These are phyloP conservation scores for Fomitopsis pinicola DNA, from an alignment of 1,284 basidiomycete species.

Conservation along the genomic window DNA sequence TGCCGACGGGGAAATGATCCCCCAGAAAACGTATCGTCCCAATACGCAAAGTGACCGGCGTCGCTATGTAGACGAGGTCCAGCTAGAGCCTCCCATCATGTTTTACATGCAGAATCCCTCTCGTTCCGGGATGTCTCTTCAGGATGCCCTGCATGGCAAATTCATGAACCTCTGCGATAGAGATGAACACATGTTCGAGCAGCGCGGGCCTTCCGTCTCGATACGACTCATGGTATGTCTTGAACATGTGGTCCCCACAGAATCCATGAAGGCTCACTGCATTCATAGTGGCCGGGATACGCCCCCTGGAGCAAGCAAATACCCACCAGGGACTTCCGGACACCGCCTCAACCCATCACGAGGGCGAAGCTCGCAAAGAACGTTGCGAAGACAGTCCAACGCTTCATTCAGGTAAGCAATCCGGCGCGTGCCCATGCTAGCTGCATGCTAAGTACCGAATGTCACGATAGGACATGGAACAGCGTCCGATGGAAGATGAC, in stretches of 20 bases:
- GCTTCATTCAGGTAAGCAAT: constrained; percentile 32
- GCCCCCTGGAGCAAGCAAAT: constrained; percentile 74
- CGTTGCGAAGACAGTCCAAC: constrained; percentile 33
- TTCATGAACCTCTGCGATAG: constrained; percentile 41
- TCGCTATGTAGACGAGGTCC: constrained; percentile 66
- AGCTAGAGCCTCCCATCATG: constrained; percentile 56
- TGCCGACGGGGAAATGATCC: constrained; percentile 32
- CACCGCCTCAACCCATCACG: constrained; percentile 63
- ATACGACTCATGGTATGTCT: constrained; percentile 61
- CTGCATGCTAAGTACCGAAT: constrained; percentile 5
- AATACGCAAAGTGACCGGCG: constrained; percentile 70
- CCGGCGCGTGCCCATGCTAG: background rate
- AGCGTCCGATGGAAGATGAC: constrained; percentile 52
- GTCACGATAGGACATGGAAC: constrained; percentile 40
- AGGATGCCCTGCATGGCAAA: constrained; percentile 42
- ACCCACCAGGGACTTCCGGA: constrained; percentile 72
- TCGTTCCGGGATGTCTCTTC: constrained; percentile 55
- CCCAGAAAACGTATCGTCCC: constrained; percentile 65
- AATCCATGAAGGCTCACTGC: background rate
- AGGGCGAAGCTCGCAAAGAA: constrained; percentile 37
- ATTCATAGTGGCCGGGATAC: constrained; percentile 68
- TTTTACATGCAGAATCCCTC: constrained; percentile 49
- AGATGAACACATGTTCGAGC: constrained; percentile 60
- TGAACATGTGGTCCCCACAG: background rate
- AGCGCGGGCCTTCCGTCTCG: constrained; percentile 71